Evolutionary conservation across 2,329 filamentous ascomycete genomes (phyloP), one percentile per base, ranked within the genome.

Genomic region (Cordyceps fumosorosea): DNA sequence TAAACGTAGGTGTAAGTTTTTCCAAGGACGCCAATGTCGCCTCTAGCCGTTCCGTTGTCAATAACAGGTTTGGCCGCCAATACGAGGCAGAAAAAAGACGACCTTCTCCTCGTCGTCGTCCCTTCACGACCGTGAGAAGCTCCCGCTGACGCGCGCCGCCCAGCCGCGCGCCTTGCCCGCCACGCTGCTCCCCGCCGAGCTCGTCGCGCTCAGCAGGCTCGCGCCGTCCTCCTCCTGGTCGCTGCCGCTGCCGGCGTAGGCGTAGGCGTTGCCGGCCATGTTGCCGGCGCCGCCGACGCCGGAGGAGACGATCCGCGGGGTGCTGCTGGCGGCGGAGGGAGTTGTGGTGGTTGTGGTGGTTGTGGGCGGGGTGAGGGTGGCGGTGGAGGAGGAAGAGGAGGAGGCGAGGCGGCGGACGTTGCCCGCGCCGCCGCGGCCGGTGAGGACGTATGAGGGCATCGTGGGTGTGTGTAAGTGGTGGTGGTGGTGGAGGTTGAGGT

Each of bases 201-300:
- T 52, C 20, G n/a, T 52, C 20, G n/a, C 63, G 50, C 69, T 69
- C 34, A 56, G 45, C 60, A 56, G 22, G 22, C 57, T 60, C 29
- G 67, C 65, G 56, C 62, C 66, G 55, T 68, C 65, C 48, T 64
- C 62, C 50, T 52, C 52, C 56, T 50, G 44, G 63, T 60, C 63
- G 54, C 62, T 59, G 52, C 64, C 53, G 64, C 67, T 53, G 64
- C 64, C 52, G 60, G 66, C 64, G 51, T 72, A 67, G 72, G 88
- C 85, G 74, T 90, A 90, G 65, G 84, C 80, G 65, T 76, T 76
- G 67, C 87, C 87, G 2, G 85, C 86, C 68, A 66, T 70, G 76
- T 89, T 89, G 69, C 87, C 87, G 2, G 85, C 86, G 63, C 87
- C 86, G 67, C 87, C 87, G 63, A 87, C 84, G 68, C 87, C 87